Base-by-base conservation (phyloP, 2,329 filamentous ascomycete species). In the Sporothrix pallida region DNA sequence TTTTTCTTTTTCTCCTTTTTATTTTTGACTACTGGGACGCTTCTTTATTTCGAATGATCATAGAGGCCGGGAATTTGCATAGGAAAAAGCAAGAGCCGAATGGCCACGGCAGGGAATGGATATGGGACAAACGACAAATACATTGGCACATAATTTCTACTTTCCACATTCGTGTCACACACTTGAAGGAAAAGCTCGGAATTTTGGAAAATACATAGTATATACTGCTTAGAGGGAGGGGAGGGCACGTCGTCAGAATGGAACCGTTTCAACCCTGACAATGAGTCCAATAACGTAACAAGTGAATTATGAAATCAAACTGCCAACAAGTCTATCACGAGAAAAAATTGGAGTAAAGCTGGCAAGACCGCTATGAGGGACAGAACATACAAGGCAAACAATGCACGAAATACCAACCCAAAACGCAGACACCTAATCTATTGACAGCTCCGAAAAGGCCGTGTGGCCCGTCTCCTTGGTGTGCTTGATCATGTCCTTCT, bases 401-500 rank as follows among this genome's bases (percentile, higher is more conserved):
- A 42, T 5, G 12, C 1, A 52, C 17, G 17, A 20, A n/a, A 54
- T 9, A 42, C 46, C n/a, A 58, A 12, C 15, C 48, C 52, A 9
- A 20, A 1, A 48, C 31, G 8, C 42, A 5, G 20, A 26, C 42
- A 17, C 26, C 15, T 20, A 69, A n/a, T 76, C 73, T 15, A 77
- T 37, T 1, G 71, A 26, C 79, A 81, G 77, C 75, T 82, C 81
- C 7, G 78, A 79, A 74, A 85, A 85, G 50, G 77, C 78, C 15
- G 83, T 84, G 79, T 92, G 90, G 0, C 88, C 88, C 1, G 89
- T 92, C 75, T 88, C 85, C 75, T 83, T 84, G 10, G 90, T 90
- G 80, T 94, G 92, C 76, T 86, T 83, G 17, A 86, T 83, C 0
- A 91, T 90, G 73, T 87, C 88, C 58, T 83, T 82, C 80, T 93